A percentile compares a stretch with the other conserved stretches of the same genome.
These are phyloP conservation scores for Hemisphaericaspora lyxosophila DNA, from an alignment of 1,139 yeast genomes.

Conservation along the genomic window DNA sequence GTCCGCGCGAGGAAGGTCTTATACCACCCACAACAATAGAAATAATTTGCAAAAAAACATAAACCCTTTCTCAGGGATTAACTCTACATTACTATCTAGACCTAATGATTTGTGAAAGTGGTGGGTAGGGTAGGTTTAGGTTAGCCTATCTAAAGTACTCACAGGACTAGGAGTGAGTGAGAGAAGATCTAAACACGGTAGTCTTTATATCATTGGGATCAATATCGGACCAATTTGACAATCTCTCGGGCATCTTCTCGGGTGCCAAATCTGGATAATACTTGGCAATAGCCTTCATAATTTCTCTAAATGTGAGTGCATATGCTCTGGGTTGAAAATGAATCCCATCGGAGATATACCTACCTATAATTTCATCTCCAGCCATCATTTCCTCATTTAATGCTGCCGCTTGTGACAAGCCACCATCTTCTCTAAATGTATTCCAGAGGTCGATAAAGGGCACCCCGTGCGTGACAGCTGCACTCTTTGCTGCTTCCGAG, in stretches of 20 bases:
- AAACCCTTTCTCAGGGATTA: too few relatives aligned
- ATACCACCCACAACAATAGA: too few relatives aligned
- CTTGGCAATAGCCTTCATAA: constrained; percentile 37
- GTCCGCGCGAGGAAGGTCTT: too few relatives aligned
- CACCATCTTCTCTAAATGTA: constrained; percentile 32
- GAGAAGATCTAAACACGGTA: background rate
- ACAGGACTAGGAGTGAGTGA: too few relatives aligned
- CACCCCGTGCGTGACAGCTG: constrained; percentile 46
- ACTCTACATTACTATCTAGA: too few relatives aligned
- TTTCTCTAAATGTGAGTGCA: constrained; percentile 44
- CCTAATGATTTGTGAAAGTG: too few relatives aligned
- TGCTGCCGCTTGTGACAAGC: constrained; percentile 16
- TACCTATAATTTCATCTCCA: constrained; percentile 11
- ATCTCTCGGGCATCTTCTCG: constrained; percentile 29
- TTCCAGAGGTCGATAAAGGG: constrained; percentile 58
- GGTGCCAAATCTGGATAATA: constrained; percentile 51
- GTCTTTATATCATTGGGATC: constrained; percentile 16
- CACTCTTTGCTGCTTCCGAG: constrained; percentile 44
- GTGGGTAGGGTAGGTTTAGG: too few relatives aligned
- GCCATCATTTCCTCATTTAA: constrained; percentile 8
- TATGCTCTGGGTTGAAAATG: constrained; percentile 69
- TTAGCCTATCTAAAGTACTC: too few relatives aligned
- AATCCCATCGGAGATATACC: constrained; percentile 56
- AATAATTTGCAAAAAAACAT: too few relatives aligned
- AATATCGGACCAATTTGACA: constrained; percentile 42